These are phyloP conservation scores for Uronychia binucleata DNA, from an alignment of 73 alveolate species.

Conservation along the genomic window DNA sequence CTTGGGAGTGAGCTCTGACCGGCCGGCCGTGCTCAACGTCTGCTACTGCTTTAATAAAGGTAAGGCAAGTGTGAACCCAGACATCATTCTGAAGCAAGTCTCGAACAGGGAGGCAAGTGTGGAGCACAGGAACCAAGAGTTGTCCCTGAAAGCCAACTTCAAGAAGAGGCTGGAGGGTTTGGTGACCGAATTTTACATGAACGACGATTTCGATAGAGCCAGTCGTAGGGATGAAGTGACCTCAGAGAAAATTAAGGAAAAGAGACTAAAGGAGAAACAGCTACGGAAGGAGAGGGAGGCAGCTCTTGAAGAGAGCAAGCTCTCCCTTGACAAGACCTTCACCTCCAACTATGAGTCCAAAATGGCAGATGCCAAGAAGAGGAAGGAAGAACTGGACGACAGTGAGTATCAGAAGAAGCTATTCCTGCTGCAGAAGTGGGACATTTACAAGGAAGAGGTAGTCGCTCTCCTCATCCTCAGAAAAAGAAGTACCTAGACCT, in stretches of 20 bases:
- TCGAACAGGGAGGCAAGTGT: not conserved
- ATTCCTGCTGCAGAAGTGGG: not conserved
- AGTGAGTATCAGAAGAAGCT: not conserved
- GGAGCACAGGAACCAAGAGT: not conserved
- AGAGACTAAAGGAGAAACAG: not conserved
- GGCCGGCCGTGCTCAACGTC: not conserved
- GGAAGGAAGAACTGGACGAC: not conserved
- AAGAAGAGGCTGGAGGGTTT: not conserved
- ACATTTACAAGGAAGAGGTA: not conserved
- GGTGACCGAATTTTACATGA: not conserved
- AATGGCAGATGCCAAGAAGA: not conserved
- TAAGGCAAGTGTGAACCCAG: not conserved
- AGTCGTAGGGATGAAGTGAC: not conserved
- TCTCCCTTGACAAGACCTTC: not conserved
- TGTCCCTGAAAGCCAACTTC: not conserved
- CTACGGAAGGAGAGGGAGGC: not conserved
- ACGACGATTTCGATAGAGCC: not conserved
- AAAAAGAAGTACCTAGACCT: not conserved
- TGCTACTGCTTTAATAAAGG: not conserved
- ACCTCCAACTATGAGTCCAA: not conserved
- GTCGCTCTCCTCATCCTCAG: not conserved
- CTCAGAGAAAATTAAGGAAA: not conserved
- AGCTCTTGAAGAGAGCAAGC: not conserved
- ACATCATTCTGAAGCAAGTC: not conserved
- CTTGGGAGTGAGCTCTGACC: not conserved